phyloP scores from a whole-genome alignment of 352 stramenopile species.

The Phytophthora lateralis region DNA sequence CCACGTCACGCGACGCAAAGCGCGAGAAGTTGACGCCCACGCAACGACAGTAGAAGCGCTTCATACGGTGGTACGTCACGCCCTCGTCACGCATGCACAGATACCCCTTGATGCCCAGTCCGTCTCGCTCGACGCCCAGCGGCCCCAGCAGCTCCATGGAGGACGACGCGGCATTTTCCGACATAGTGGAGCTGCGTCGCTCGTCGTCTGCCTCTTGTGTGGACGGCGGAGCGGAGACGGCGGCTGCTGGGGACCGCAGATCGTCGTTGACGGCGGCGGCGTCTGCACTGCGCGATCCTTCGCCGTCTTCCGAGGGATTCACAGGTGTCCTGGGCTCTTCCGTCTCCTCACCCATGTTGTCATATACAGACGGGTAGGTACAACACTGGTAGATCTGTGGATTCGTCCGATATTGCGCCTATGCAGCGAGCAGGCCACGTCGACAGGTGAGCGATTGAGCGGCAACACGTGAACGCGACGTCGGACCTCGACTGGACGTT shows the following conservation, averaged over 20 bases:
- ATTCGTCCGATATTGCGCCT: conserved; percentile 6
- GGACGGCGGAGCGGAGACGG: conserved; percentile 20
- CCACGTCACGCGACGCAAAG: conserved; percentile 71
- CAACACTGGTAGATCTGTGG: conserved; percentile 11
- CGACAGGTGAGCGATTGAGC: conserved; percentile 18
- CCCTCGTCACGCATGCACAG: conserved; percentile 84
- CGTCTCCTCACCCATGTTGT: conserved; percentile 27
- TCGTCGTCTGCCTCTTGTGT: conserved; percentile 23
- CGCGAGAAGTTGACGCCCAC: conserved; percentile 83
- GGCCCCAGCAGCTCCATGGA: conserved; percentile 35
- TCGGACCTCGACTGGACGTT: conserved; percentile 14
- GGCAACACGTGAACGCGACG: conserved; percentile 17
- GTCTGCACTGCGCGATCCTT: conserved; percentile 29
- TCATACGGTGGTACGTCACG: conserved; percentile 88
- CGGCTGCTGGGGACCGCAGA: conserved; percentile 20
- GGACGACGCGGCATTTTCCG: conserved; percentile 27
- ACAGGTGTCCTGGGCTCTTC: conserved; percentile 24
- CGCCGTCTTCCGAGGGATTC: conserved; percentile 17
- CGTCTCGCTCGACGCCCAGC: conserved; percentile 58
- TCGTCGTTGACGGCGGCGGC: conserved; percentile 10
- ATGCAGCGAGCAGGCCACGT: conserved; percentile 2
- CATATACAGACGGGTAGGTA: conserved; percentile 24
- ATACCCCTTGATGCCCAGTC: conserved; percentile 75
- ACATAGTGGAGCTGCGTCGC: conserved; percentile 29
- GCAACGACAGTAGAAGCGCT: conserved; percentile 81